Base-by-base conservation (phyloP, 257 asterid species). In the Solanum gracilifrons region DNA sequence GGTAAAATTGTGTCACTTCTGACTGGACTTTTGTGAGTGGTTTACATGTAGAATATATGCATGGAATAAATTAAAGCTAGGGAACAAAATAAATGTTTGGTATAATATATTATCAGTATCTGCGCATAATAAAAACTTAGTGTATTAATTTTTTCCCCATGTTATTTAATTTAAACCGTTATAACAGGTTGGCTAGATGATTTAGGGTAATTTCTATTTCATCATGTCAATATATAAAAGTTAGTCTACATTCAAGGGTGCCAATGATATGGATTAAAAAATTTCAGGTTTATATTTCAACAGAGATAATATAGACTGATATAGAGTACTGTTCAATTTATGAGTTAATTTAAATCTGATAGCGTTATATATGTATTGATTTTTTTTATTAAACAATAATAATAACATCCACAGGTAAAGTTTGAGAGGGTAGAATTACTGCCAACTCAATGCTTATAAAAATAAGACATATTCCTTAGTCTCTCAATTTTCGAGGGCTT, bases 281-380 rank as follows among this genome's bases (percentile, higher is more conserved):
- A 0, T 6, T 0, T 13, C 21, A 68, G 9, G 2, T 66, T 12
- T 3, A n/a, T 25, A 66, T 66, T 31, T 0, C 4, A 18, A 55
- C 4, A 55, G 2, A 55, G 7, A 55, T 5, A 18, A 55, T 18
- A 55, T 55, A 18, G 6, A 6, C 0, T 55, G 64, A 55, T 55
- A 55, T 55, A 55, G n/a, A 18, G 64, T 55, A 55, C 10, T 6
- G 4, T 55, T 55, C 64, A 18, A 55, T 1, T 55, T 18, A 55
- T 18, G 64, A 18, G 1, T 55, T 55, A 4, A 55, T 1, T 18
- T 51, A 29, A 31, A 16, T 0, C 2, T 7, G 21, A 32, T 31
- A 68, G 32, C 5, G 7, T 5, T 27, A 13, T 68, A 13, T 68
- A 68, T 29, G 3, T 2, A 68, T 7, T 68, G 12, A 43, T 1